phyloP scores from a whole-genome alignment of 768 basidiomycete genomes.

The Tricholoma flavovirens region DNA sequence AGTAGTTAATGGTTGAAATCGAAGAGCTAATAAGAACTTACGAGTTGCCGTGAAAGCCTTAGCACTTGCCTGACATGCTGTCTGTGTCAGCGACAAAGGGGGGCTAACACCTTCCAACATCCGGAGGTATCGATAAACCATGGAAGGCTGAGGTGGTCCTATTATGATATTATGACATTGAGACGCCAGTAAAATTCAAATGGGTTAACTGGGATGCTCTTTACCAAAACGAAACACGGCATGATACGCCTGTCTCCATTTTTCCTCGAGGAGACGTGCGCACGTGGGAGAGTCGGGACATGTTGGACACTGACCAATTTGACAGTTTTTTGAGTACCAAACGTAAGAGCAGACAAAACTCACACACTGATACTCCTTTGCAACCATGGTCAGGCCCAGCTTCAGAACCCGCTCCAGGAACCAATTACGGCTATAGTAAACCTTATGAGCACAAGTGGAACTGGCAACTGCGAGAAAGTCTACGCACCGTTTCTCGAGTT shows the following conservation, averaged over 20 bases:
- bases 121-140: slow-evolving; percentile 89
- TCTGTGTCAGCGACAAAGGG: slow-evolving; percentile 78
- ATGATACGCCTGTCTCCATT: slow-evolving; percentile 86
- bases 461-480: slow-evolving; percentile 11
- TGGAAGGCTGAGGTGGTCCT: slow-evolving; percentile 86
- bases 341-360: slow-evolving; percentile 18
- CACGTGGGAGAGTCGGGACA: slow-evolving; percentile 79
- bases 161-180: background rate
- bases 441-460: background rate
- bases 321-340: background rate
- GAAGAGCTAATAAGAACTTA: slow-evolving; percentile 33
- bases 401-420: slow-evolving; percentile 93
- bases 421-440: slow-evolving; percentile 72
- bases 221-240: slow-evolving; percentile 82
- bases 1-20: background rate
- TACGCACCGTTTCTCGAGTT: slow-evolving; percentile 80
- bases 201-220: slow-evolving; percentile 7
- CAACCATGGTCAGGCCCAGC: slow-evolving; percentile 76
- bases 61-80: slow-evolving; percentile 83
- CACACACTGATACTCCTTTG: slow-evolving; percentile 96
- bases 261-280: slow-evolving; percentile 84
- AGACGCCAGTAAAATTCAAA: background rate
- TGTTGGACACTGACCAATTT: slow-evolving; percentile 55
- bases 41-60: slow-evolving; percentile 85
- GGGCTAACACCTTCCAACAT: slow-evolving; percentile 90